These are phyloP conservation scores for Sugiyamaella valdiviana DNA, from an alignment of 805 yeast genomes.

Conservation along the genomic window DNA sequence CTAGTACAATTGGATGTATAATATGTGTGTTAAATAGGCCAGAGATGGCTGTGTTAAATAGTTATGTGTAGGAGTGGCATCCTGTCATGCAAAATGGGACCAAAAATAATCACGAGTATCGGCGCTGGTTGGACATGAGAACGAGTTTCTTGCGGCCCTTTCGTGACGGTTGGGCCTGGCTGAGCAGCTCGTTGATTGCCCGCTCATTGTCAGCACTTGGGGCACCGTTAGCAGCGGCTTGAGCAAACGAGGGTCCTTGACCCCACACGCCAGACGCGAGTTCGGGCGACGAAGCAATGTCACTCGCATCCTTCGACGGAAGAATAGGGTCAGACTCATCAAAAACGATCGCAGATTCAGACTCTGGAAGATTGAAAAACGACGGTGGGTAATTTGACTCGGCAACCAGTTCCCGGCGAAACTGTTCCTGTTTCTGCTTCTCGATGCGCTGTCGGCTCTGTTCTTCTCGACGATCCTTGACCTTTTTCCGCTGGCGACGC, in stretches of 20 bases:
- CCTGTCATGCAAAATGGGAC: too few species aligned
- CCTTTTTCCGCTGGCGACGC: conserved; percentile 20
- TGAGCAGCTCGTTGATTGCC: conserved; percentile 16
- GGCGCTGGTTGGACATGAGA: conserved; percentile 18
- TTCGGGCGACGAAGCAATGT: neutral
- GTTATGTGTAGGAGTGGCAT: neutral
- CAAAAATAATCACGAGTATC: conserved; percentile 2
- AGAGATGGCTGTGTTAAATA: neutral
- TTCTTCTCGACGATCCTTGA: conserved; percentile 25
- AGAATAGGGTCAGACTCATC: conserved; percentile 12
- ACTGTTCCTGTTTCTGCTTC: conserved; percentile 32
- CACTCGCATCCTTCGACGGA: neutral
- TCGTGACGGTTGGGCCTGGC: conserved; percentile 14
- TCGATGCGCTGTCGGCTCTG: conserved; percentile 27
- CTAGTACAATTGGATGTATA: neutral
- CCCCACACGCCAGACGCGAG: conserved; percentile 16
- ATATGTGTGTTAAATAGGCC: neutral
- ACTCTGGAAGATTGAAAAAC: conserved; percentile 6
- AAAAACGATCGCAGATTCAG: conserved; percentile 3
- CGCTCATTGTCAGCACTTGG: conserved; percentile 18
- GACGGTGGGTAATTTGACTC: conserved; percentile 9
- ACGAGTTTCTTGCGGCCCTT: conserved; percentile 28
- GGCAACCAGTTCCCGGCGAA: conserved; percentile 27
- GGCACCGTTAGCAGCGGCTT: conserved; percentile 18
- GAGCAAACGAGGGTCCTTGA: conserved; percentile 18